A percentile compares a stretch with the other conserved stretches of the same genome.
Conservation (phyloP, 2,329 filamentous ascomycete genomes). For the Ceratocystiopsis minuta region DNA sequence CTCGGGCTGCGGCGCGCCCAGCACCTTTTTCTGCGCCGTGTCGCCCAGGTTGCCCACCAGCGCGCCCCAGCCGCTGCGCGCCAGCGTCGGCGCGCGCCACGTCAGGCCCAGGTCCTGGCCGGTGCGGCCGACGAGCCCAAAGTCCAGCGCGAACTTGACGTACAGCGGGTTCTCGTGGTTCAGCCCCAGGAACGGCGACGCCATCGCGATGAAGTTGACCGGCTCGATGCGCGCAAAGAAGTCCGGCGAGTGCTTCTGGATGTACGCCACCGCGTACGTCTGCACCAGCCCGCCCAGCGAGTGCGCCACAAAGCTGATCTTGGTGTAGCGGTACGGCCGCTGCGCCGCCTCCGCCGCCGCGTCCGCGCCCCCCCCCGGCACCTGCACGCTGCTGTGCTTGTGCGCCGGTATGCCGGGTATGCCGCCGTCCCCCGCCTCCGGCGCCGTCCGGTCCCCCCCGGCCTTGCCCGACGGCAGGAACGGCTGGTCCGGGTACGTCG, state of each 20-base stretch:
- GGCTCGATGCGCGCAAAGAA: constrained; percentile 80
- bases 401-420: constrained; percentile 12
- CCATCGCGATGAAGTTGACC: constrained; percentile 77
- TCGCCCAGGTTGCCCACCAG: constrained; percentile 67
- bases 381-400: constrained; percentile 34
- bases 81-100: constrained; percentile 77
- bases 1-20: constrained; percentile 48
- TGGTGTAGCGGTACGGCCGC: constrained; percentile 66
- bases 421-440: constrained; percentile 14
- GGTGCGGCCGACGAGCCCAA: constrained; percentile 87
- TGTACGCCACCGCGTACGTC: constrained; percentile 89
- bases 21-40: constrained; percentile 39
- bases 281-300: constrained; percentile 81
- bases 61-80: constrained; percentile 73
- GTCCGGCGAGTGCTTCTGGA: constrained; percentile 81
- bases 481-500: constrained; percentile 89
- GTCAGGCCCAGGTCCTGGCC: constrained; percentile 89
- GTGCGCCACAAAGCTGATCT: constrained; percentile 88
- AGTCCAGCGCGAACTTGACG: constrained; percentile 90
- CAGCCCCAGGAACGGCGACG: constrained; percentile 72
- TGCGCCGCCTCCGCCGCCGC: constrained; percentile 13
- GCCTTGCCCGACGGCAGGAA: constrained; percentile 49
- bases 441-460: constrained; percentile 22
- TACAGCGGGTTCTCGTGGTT: constrained; percentile 98
- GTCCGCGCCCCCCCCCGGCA: no score